A percentile compares a stretch with the other conserved stretches of the same genome.
phyloP scores from a whole-genome alignment of 2,329 filamentous ascomycete genomes.

The Alternaria gansuensis region DNA sequence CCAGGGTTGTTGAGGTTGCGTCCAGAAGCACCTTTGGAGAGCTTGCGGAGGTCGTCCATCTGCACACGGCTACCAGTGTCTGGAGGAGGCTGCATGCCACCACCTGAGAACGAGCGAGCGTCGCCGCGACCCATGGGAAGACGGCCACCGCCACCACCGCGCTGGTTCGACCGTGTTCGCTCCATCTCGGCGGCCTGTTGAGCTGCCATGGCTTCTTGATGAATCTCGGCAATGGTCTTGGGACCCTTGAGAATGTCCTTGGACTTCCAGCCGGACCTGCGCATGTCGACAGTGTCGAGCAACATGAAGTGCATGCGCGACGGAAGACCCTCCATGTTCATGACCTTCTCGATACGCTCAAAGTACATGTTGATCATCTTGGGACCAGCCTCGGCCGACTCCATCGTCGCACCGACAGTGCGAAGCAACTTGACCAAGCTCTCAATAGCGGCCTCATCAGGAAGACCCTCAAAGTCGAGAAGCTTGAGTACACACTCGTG shows the following conservation, averaged over 20 bases:
- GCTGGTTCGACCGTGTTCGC: conserved; percentile 65
- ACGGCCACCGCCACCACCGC: conserved; percentile 75
- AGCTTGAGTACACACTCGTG: conserved; percentile 98
- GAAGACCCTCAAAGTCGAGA: conserved; percentile 90
- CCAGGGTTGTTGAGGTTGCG: conserved; percentile 65
- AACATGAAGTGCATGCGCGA: conserved; percentile 97
- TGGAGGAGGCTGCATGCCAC: conserved; percentile 73
- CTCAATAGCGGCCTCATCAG: conserved; percentile 96
- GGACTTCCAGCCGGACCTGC: conserved; percentile 78
- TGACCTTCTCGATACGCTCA: conserved; percentile 81
- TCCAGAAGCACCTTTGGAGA: conserved; percentile 68
- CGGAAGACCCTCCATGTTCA: conserved; percentile 76
- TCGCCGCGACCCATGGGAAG: conserved; percentile 83
- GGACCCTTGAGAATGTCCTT: conserved; percentile 94
- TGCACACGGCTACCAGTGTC: conserved; percentile 82
- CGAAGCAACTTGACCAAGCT: conserved; percentile 91
- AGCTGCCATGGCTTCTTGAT: conserved; percentile 79
- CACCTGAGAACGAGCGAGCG: conserved; percentile 80
- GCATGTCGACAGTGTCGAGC: conserved; percentile 89
- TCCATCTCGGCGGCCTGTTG: conserved; percentile 81
- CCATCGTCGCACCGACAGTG: conserved; percentile 89
- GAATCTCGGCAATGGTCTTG: conserved; percentile 94
- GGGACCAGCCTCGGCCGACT: conserved; percentile 79
- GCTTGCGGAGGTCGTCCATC: conserved; percentile 88
- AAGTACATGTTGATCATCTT: conserved; percentile 95